Percentiles rank a stretch among this genome's conserved stretches.
These are phyloP conservation scores for Hymenochaete sp. DNA, from an alignment of 1,284 basidiomycete genomes.

Conservation along the genomic window DNA sequence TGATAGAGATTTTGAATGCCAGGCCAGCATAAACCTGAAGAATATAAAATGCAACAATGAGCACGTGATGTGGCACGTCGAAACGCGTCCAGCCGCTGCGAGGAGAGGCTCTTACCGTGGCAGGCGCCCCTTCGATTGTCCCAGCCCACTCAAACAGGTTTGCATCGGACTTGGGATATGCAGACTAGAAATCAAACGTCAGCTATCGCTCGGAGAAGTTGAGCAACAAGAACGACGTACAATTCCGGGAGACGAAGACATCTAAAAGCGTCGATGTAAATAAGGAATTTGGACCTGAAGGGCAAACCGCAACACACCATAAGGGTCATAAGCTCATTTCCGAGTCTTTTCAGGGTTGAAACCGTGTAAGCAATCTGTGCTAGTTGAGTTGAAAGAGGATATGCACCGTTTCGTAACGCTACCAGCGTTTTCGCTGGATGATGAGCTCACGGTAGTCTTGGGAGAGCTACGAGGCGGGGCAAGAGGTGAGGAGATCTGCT, in stretches of 20 bases:
- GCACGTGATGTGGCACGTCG: conserved; percentile 17
- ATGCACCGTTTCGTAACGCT: conserved; percentile 72
- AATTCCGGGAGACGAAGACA: conserved; percentile 78
- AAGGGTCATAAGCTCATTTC: conserved; percentile 75
- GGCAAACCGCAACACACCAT: conserved; percentile 43
- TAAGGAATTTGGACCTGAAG: background rate
- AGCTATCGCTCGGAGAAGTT: background rate
- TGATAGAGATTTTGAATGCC: conserved; percentile 70
- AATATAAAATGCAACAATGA: background rate
- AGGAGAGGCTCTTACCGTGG: conserved; percentile 44
- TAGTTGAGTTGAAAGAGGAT: background rate
- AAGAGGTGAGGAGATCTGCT: conserved; percentile 61
- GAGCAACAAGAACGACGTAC: conserved; percentile 35
- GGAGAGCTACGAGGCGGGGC: conserved; percentile 45
- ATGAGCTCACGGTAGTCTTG: conserved; percentile 45
- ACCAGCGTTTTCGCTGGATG: conserved; percentile 48
- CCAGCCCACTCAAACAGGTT: conserved; percentile 80
- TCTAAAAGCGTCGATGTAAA: conserved; percentile 34
- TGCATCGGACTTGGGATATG: conserved; percentile 74
- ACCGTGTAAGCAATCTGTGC: background rate
- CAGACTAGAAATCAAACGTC: conserved; percentile 44
- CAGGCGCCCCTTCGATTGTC: conserved; percentile 70
- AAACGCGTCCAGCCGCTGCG: conserved; percentile 1
- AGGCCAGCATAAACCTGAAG: conserved; percentile 66
- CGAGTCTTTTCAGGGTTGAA: conserved; percentile 42